Evolutionary conservation across 2,329 filamentous ascomycete genomes (phyloP), one percentile per base, ranked within the genome.

Genomic region (Geosmithia flava): DNA sequence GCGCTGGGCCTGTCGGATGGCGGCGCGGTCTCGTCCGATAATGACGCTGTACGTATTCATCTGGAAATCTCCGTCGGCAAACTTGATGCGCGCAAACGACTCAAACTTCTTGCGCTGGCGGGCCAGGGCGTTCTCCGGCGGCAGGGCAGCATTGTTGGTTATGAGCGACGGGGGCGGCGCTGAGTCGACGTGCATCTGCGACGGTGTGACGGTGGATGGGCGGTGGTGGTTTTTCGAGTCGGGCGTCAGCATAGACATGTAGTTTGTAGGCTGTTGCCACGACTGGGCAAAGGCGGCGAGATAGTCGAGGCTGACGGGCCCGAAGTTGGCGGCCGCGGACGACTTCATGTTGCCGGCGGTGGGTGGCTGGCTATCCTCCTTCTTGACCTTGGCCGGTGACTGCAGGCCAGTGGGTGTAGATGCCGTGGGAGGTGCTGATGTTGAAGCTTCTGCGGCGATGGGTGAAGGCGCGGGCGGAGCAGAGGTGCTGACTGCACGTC

Each of bases 1-100:
- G 48, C 67, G 67, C 43, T 71, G 68, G 20, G 77, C 78, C 54
- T 76, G 71, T 48, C 72, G 65, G 53, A 79, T 64, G 10, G 80
- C 80, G 47, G 71, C 66, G 56, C 81, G 72, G 62, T 89, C 85
- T 51, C 85, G 81, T 48, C 84, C 85, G 27, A 90, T 78, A 49
- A 85, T 76, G 55, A 89, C 75, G 47, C 78, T 74, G 55, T 82
- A 83, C 1, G 83, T 87, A 47, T 81, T 87, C 80, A 90, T 85
- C 63, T 86, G 85, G 61, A 86, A 89, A 49, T 81, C 76, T 58
- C 84, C 83, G 67, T 90, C 85, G 54, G 76, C 74, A 59, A 90
- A 89, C 56, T 81, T 77, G 51, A 90, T 69, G 47, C 71, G 68
- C 42, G 76, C 76, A 59, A 78, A 80, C 3, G 75, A 78, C 56